Base-by-base conservation (phyloP, 441 rosid species). In the Cnidoscolus chayamansa region DNA sequence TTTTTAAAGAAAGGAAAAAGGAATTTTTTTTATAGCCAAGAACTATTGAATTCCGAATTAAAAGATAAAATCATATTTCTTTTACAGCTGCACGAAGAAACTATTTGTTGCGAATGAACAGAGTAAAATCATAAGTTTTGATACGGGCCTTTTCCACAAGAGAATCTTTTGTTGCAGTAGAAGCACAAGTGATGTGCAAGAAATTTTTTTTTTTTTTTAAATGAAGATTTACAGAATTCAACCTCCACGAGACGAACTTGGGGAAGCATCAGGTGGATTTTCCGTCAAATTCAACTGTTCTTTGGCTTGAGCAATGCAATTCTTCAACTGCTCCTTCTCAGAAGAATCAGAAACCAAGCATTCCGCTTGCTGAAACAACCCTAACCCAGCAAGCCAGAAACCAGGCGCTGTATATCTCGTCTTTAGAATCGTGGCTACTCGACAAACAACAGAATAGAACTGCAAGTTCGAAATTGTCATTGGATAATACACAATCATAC, bases 361-460 rank as follows among this genome's bases (percentile, higher is more conserved):
- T 74, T 82, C 91, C 55, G 93, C 86, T 56, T 74, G 82, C 81
- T 88, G 87, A 65, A 94, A 89, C 60, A 92, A 89, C 17, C 83
- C 82, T 32, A 92, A 78, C 0, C 97, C 97, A 0, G 91, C 89
- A 25, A 79, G 84, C 97, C 98, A 90, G 79, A 94, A 94, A 2
- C 97, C 95, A 16, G 96, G 89, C 13, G 89, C 87, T 10, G 97
- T 94, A 71, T 92, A 82, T 75, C 97, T 88, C 0, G 97, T 86
- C 84, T 87, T 92, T 4, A 94, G 81, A 72, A 92, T 79, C 4
- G 94, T 92, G 7, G 91, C 93, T 7, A 87, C 97, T 74, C 98
- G 90, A 77, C 93, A 94, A 13, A 92, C 86, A 63, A 79, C 93
- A 47, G 82, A 63, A 76, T 82, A 92, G 58, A 94, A 88, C 98